Base-by-base conservation (phyloP, 148 eudicot genomes). In the Chenopodium album region DNA sequence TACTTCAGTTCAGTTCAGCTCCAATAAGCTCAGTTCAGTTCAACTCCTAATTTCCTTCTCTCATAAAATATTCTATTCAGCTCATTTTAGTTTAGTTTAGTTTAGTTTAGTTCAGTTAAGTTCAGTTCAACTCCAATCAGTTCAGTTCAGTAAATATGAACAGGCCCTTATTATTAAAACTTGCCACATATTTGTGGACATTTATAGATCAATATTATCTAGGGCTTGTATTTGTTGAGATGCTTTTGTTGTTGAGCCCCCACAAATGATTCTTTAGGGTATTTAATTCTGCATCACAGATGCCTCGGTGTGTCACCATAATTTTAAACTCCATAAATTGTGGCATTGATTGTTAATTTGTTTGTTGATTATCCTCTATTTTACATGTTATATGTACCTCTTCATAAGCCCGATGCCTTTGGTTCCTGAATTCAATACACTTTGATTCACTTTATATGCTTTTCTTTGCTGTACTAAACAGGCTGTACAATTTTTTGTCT, bases 401-500 rank as follows among this genome's bases (percentile, higher is more conserved):
- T 17, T 31, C 65, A 69, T 31, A 69, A 26, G 64, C 48, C 8
- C 28, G 23, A 48, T 26, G 62, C 14, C n/a, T 75, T 12, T 54
- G 60, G 19, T 54, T 54, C 4, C 19, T 54, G 20, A 54, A 13
- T 13, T 54, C 22, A 54, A 4, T 4, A 54, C 52, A 48, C 52
- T 48, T 48, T 48, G 52, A 48, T 48, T 13, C 22, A 19, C n/a
- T 62, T 62, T 62, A 62, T 9, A 20, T 2, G 34, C 46, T 3
- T 23, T 2, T 23, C n/a, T 66, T 4, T 62, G 22, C 26, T 54
- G 16, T 52, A 54, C n/a, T 75, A 48, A 80, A 78, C 89, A 95
- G 98, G 98, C 85, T 44, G 91, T 96, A 81, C 98, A 91, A 77
- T 94, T 94, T 81, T 92, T 88, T 82, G 20, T 62, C 72, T 94